phyloP scores from a whole-genome alignment of 305 asterid species.

The Coffea humblotiana region DNA sequence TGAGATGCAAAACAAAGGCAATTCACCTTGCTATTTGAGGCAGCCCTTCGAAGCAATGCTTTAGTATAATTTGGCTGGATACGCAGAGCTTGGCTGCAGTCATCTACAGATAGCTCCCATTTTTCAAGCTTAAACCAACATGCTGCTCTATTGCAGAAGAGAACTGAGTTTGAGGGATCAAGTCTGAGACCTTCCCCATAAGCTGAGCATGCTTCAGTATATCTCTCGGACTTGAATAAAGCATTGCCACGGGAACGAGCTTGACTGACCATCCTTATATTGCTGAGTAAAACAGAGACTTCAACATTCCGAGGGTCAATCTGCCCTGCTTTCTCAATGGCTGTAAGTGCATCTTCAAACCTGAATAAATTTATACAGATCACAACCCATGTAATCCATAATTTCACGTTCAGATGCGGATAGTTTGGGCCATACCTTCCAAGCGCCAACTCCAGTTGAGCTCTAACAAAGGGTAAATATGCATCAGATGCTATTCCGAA shows the following conservation, averaged over 20 bases:
- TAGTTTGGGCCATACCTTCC: slow-evolving; percentile 61
- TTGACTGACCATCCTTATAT: slow-evolving; percentile 56
- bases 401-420: slow-evolving; percentile 7
- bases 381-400: slow-evolving; percentile 14
- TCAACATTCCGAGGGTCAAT: slow-evolving; percentile 64
- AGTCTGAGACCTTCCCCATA: slow-evolving; percentile 79
- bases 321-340: slow-evolving; percentile 60
- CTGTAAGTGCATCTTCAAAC: slow-evolving; percentile 64
- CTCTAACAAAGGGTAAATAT: slow-evolving; percentile 53
- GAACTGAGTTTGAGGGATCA: slow-evolving; percentile 75
- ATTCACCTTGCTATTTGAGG: slow-evolving; percentile 68
- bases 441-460: slow-evolving; percentile 69
- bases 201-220: slow-evolving; percentile 89
- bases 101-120: slow-evolving; percentile 76
- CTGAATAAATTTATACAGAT: slow-evolving; percentile 37
- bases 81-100: slow-evolving; percentile 77
- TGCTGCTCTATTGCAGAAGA: slow-evolving; percentile 94
- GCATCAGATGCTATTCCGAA: slow-evolving; percentile 79
- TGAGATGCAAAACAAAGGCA: background rate
- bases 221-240: slow-evolving; percentile 74
- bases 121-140: slow-evolving; percentile 85
- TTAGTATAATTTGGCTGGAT: slow-evolving; percentile 75
- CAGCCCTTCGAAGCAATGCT: slow-evolving; percentile 90
- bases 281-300: slow-evolving; percentile 46
- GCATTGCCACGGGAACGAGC: slow-evolving; percentile 93